phyloP scores from a whole-genome alignment of 306 rosid species.

The Canavalia ensiformis region DNA sequence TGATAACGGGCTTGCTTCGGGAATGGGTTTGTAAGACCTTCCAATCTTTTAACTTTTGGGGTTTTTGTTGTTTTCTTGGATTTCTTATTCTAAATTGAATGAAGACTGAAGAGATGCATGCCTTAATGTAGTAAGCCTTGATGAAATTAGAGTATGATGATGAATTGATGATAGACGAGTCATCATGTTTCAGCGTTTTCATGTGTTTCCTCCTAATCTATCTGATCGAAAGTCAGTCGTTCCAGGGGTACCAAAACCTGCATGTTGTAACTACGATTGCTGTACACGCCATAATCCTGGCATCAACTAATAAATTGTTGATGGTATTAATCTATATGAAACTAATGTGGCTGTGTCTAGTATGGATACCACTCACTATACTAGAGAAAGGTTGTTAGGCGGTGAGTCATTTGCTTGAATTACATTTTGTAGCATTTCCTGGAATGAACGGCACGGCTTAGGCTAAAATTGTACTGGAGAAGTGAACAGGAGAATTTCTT shows the following conservation, averaged over 20 bases:
- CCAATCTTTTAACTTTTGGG: constrained; percentile 46
- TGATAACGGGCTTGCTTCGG: constrained; percentile 86
- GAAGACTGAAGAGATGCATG: constrained; percentile 11
- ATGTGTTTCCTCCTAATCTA: constrained; percentile 5
- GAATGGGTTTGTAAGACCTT: constrained; percentile 91
- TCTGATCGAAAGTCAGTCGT: neutral
- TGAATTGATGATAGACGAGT: neutral
- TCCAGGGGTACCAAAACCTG: neutral
- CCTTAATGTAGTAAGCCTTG: constrained; percentile 9
- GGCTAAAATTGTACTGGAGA: constrained; percentile 31
- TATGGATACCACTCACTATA: neutral
- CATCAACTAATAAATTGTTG: constrained; percentile 17
- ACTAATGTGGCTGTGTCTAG: neutral
- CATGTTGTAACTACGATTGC: neutral
- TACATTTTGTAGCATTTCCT: constrained; percentile 1
- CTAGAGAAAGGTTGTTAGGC: neutral
- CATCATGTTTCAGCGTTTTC: neutral
- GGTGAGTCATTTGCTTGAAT: constrained; percentile 11
- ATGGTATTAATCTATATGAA: constrained; percentile 25
- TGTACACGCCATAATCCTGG: neutral
- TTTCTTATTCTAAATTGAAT: constrained; percentile 31
- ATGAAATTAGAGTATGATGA: constrained; percentile 24
- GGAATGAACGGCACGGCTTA: neutral
- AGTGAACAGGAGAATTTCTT: constrained; percentile 1
- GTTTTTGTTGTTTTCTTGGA: constrained; percentile 16